These are phyloP conservation scores for Solanum dulcamara DNA, from an alignment of 257 asterid species.

Conservation along the genomic window DNA sequence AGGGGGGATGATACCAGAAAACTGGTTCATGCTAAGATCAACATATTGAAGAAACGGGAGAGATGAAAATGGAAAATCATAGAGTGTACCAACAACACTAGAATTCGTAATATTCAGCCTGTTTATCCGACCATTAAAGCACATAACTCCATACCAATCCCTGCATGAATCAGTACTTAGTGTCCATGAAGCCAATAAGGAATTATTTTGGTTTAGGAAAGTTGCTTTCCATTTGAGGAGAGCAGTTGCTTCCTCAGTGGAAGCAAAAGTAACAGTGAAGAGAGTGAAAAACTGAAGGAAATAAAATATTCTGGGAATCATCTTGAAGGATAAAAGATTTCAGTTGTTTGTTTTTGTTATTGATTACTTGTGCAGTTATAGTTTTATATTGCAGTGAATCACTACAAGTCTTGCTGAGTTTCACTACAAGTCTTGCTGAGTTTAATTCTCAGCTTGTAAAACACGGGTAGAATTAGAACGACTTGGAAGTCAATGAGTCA, in stretches of 20 bases:
- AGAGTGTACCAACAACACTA: not conserved
- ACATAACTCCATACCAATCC: constrained; percentile 12
- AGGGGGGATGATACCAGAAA: constrained; percentile 2
- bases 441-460: not conserved
- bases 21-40: constrained; percentile 2
- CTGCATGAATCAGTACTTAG: not conserved
- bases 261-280: not conserved
- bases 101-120: not conserved
- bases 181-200: constrained; percentile 5
- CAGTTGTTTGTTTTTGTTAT: not conserved
- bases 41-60: constrained; percentile 12
- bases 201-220: not conserved
- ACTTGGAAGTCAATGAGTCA: not conserved
- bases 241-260: constrained; percentile 3
- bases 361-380: not conserved
- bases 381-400: not conserved
- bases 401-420: not conserved
- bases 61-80: constrained; percentile 9
- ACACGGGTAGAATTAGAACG: not conserved
- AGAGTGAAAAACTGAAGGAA: not conserved
- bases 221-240: constrained; percentile 10
- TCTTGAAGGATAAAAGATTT: not conserved
- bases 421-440: no score
- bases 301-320: not conserved
- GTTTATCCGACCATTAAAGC: not conserved